A percentile compares a stretch with the other conserved stretches of the same genome.
These are phyloP conservation scores for Scleromitrula shiraiana DNA, from an alignment of 2,329 filamentous ascomycete genomes.

Conservation along the genomic window DNA sequence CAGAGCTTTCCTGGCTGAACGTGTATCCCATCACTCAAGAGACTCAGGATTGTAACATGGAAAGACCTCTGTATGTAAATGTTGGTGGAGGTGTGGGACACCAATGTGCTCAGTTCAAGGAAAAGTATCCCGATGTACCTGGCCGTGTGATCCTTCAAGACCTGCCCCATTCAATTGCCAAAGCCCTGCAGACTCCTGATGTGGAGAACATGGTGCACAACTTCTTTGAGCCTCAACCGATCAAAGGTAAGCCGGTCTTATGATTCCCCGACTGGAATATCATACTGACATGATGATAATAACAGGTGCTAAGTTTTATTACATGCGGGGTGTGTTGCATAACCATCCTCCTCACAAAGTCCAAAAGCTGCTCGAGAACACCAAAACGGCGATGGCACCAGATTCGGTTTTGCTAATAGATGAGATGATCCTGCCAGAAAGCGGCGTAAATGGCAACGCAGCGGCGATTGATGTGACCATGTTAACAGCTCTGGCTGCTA, in stretches of 20 bases:
- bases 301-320: conserved; percentile 29
- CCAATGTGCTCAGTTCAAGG: conserved; percentile 29
- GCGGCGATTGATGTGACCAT: conserved; percentile 32
- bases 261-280: background rate
- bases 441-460: conserved; percentile 27
- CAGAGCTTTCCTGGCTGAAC: background rate
- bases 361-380: background rate
- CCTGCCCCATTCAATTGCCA: conserved; percentile 26
- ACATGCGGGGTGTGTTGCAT: conserved; percentile 34
- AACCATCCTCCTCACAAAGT: conserved; percentile 31
- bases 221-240: conserved; percentile 26
- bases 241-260: conserved; percentile 15
- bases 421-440: conserved; percentile 35
- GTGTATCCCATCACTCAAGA: background rate
- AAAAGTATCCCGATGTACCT: conserved; percentile 28
- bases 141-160: conserved; percentile 36
- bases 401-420: conserved; percentile 33
- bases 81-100: conserved; percentile 35
- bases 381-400: background rate
- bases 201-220: conserved; percentile 26
- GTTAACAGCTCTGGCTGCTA: conserved; percentile 29
- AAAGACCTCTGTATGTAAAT: conserved; percentile 31
- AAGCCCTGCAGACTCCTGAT: conserved; percentile 19
- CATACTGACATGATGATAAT: background rate
- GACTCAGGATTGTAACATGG: background rate